Percentiles rank a stretch among this genome's conserved stretches.
Conservation (phyloP, 106 monocot genomes). For the Dendrobium huoshanense region DNA sequence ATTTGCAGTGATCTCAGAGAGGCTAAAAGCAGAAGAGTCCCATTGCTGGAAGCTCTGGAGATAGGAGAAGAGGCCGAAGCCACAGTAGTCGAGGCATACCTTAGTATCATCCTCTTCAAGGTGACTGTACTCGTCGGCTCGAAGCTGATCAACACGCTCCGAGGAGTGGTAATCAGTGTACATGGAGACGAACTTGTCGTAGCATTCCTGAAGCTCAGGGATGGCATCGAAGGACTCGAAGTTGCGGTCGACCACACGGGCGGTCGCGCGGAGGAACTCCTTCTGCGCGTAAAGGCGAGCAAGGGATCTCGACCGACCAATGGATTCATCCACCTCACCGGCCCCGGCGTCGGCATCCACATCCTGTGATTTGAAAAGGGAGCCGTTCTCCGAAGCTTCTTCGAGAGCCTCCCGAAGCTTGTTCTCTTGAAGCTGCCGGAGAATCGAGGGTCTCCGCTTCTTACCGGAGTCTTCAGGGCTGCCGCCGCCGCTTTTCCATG, state of each 20-base stretch:
- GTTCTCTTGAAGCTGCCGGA: slow-evolving; percentile 70
- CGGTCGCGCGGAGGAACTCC: slow-evolving; percentile 86
- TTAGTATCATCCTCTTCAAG: slow-evolving; percentile 47
- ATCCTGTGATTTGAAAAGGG: slow-evolving; percentile 66
- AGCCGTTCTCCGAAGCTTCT: slow-evolving; percentile 91
- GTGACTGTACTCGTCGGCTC: slow-evolving; percentile 70
- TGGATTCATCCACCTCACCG: slow-evolving; percentile 10
- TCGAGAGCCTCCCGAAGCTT: slow-evolving; percentile 85
- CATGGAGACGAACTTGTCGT: slow-evolving; percentile 76
- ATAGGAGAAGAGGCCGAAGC: slow-evolving; percentile 90
- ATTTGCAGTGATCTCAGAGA: slow-evolving; percentile 83
- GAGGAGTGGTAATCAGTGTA: slow-evolving; percentile 83
- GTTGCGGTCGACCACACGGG: slow-evolving; percentile 64
- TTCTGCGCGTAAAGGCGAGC: slow-evolving; percentile 83
- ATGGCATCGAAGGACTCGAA: slow-evolving; percentile 45
- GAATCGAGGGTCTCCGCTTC: slow-evolving; percentile 28
- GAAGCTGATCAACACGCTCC: slow-evolving; percentile 48
- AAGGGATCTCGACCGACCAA: slow-evolving; percentile 71
- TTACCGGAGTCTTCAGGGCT: slow-evolving; percentile 10
- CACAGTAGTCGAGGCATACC: slow-evolving; percentile 96
- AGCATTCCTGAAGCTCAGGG: slow-evolving; percentile 52
- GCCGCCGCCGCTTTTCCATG: slow-evolving; percentile 18
- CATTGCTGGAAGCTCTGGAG: slow-evolving; percentile 55
- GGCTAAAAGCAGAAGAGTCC: slow-evolving; percentile 73
- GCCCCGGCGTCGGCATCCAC: slow-evolving; percentile 23